Percentiles rank a stretch among this genome's conserved stretches.
Evolutionary conservation across 2,329 filamentous ascomycete species (phyloP).

Genomic region (Venturia asperata): DNA sequence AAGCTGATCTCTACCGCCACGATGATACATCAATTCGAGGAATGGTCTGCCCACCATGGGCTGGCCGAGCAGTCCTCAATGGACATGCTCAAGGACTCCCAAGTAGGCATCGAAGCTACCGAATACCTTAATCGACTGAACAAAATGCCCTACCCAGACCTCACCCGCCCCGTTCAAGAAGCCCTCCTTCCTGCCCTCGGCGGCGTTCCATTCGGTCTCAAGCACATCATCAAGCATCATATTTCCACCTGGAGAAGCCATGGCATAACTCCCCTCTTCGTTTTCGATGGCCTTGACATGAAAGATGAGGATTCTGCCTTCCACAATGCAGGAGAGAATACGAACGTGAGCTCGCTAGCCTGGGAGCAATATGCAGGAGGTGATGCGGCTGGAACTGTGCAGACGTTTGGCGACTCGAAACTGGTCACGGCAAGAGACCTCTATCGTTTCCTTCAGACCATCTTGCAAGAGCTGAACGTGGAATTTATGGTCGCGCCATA

Average conservation of each 20-base stretch:
- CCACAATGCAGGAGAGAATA: slow-evolving; percentile 53
- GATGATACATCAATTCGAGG: slow-evolving; percentile 46
- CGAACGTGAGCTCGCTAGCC: slow-evolving; percentile 65
- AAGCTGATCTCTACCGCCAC: slow-evolving; percentile 20
- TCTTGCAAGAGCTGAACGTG: slow-evolving; percentile 61
- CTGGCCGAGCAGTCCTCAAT: slow-evolving; percentile 54
- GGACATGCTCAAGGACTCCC: slow-evolving; percentile 63
- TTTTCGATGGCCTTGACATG: slow-evolving; percentile 84
- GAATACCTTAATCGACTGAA: slow-evolving; percentile 80
- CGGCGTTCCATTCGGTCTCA: slow-evolving; percentile 74
- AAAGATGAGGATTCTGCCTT: slow-evolving; percentile 59
- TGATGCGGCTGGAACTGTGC: slow-evolving; percentile 71
- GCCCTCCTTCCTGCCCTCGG: slow-evolving; percentile 85
- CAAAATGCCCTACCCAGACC: slow-evolving; percentile 40
- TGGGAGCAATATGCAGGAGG: slow-evolving; percentile 83
- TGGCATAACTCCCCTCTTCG: slow-evolving; percentile 72
- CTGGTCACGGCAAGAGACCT: slow-evolving; percentile 54
- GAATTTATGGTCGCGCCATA: slow-evolving; percentile 80
- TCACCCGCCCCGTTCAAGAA: slow-evolving; percentile 58
- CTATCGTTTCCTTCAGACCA: slow-evolving; percentile 67
- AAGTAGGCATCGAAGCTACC: slow-evolving; percentile 80
- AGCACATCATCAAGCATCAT: slow-evolving; percentile 66
- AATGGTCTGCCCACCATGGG: slow-evolving; percentile 44
- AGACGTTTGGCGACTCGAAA: slow-evolving; percentile 65
- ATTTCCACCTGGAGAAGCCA: slow-evolving; percentile 63